Evolutionary conservation across 73 alveolate species (phyloP), one percentile per base, ranked within the genome.

Genomic region (Vitrella brassicaformis): DNA sequence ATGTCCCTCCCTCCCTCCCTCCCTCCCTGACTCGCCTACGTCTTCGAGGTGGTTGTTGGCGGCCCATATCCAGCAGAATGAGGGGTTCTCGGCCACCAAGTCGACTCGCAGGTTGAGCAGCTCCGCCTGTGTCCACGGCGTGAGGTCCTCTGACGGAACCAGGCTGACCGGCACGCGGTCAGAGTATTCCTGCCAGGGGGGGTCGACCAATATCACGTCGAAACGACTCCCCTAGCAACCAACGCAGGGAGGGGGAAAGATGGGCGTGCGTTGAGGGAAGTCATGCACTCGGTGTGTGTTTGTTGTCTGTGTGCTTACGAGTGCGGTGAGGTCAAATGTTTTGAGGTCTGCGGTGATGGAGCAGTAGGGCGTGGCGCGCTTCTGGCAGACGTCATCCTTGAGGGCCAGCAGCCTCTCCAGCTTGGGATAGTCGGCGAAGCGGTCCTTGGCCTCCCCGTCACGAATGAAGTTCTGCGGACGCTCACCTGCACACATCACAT

Each of bases 201-300:
- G 97, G 78, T 94, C 99, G 64, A 94, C 86, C 74, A 90, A 85
- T 30, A 94, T 93, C 47, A 92, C 98, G 81, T 94, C 99, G 72
- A 94, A 94, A 87, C 91, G 92, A 30, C 97, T 96, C 56, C 93
- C 97, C 86, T 39, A 39, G 22, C 27, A 31, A 32, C 27, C 4
- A 18, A 28, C 30, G 47, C 25, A 4, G 72, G 72, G 28, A 27
- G 72, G 32, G 28, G n/a, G 10, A 27, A 0, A 27, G 29, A n/a
- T n/a, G n/a, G n/a, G n/a, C n/a, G n/a, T n/a, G n/a, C n/a, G n/a
- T n/a, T n/a, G n/a, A n/a, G n/a, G n/a, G n/a, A n/a, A n/a, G n/a
- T n/a, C n/a, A n/a, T n/a, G n/a, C n/a, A n/a, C n/a, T n/a, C n/a
- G n/a, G n/a, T n/a, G n/a, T n/a, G n/a, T n/a, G n/a, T n/a, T n/a